Evolutionary conservation across 2,329 filamentous ascomycete genomes (phyloP), one percentile per base, ranked within the genome.

Genomic region (Aspergillus pseudoglaucus): DNA sequence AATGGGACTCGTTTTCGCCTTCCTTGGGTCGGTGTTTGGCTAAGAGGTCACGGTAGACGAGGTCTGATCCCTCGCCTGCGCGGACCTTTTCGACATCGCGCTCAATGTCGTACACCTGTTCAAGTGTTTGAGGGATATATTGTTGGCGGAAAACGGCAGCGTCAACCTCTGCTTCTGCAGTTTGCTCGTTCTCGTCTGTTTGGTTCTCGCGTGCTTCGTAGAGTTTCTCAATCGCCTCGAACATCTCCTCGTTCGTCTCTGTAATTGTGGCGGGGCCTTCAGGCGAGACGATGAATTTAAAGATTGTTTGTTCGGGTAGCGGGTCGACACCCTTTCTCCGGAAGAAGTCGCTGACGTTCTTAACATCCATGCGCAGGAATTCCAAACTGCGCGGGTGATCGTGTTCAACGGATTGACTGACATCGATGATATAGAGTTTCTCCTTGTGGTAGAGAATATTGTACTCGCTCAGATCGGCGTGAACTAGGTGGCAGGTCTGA

Each of bases 381-480:
- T 97, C 91, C 25, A 95, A 77, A 2, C 88, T 91, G 49, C 88
- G 81, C 0, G 93, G 93, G 67, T 98, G 93, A 59, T 97, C 91
- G 58, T 94, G 90, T 73, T 97, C 94, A 17, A 98, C 93, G 63
- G 87, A 93, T 73, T 98, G 93, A 47, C 89, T 95, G 39, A 98
- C 93, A 69, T 98, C 93, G 67, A 98, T 98, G 61, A 98, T 86
- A 75, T 88, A 95, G 0, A 96, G 81, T 59, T 81, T 82, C 49
- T 81, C 77, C 48, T 89, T 79, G 73, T 96, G 80, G 73, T 94
- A 98, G 17, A 98, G 79, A 45, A 97, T 82, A 63, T 98, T 98
- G 80, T 98, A 98, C 77, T 98, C 93, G 75, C 88, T 95, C 65
- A 98, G 68, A 80, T 98, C 93, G 44, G 90, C 93, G 66, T 98